Evolutionary conservation across 2,329 filamentous ascomycete genomes (phyloP).

Genomic region (Albophoma yamanashiensis): DNA sequence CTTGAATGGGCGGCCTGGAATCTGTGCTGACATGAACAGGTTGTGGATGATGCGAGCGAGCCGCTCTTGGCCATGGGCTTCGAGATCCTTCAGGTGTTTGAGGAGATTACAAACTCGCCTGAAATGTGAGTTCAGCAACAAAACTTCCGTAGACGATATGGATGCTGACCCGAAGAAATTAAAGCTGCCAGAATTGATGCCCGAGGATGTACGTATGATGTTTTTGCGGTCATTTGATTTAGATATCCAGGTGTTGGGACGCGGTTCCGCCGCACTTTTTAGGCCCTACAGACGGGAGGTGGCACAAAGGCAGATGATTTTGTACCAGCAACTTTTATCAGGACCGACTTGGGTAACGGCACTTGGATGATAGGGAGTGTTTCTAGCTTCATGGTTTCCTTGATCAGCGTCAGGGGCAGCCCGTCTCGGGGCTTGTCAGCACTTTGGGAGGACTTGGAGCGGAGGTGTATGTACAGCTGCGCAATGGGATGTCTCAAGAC

Average conservation of each 20-base stretch:
- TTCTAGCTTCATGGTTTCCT: neutral
- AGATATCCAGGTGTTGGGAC: neutral
- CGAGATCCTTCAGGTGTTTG: slow-evolving; percentile 65
- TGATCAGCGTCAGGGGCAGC: neutral
- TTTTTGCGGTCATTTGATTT: neutral
- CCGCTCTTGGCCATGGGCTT: slow-evolving; percentile 72
- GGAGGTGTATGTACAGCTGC: neutral
- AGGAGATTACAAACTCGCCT: slow-evolving; percentile 61
- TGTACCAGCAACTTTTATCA: neutral
- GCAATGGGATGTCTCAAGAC: neutral
- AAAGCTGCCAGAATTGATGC: neutral
- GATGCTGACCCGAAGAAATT: neutral
- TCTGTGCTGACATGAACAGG: slow-evolving; percentile 30
- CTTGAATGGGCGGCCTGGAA: too few relatives aligned
- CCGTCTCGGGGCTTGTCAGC: neutral
- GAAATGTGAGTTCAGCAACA: slow-evolving; percentile 34
- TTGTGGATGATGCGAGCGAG: slow-evolving; percentile 60
- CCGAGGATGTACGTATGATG: neutral
- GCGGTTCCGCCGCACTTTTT: neutral
- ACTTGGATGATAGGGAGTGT: neutral
- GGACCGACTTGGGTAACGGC: neutral
- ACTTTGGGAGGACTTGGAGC: neutral
- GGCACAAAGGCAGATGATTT: neutral
- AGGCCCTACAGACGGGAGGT: neutral
- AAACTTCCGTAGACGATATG: neutral